Base-by-base conservation (phyloP, 2,329 filamentous ascomycete species). In the Aspergillus hiratsukae region DNA sequence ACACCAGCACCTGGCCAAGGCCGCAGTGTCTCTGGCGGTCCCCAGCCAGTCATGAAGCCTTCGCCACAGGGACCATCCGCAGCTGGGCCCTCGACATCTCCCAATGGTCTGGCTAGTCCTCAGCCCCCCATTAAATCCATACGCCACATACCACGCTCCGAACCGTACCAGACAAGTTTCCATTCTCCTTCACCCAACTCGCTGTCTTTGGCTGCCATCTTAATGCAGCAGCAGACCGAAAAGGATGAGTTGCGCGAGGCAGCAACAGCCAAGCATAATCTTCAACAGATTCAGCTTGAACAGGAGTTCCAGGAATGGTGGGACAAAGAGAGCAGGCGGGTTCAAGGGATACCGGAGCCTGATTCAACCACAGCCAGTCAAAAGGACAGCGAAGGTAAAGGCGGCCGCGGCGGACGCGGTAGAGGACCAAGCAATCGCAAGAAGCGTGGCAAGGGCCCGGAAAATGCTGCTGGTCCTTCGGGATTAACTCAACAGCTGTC, bases 271-370 rank as follows among this genome's bases (percentile, higher is more conserved):
- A 97, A 96, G 75, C 84, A 93, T 55, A 94, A 90, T 61, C 77
- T 99, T 29, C 87, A 95, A 68, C 94, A 97, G 61, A 99, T 99
- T 57, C 94, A 99, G 71, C 86, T 94, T 62, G 94, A 99, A 74
- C 94, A 99, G 69, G 91, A 91, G 52, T 99, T 99, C 70, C 90
- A 97, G 70, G 87, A 95, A 70, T 75, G 73, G 73, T 74, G 71
- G 71, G 71, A 75, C 25, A 67, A 74, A 55, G 71, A 73, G 52
- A 73, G 72, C 53, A 71, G 69, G 56, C 67, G 73, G 29, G 63
- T 74, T 7, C 72, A 73, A 59, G 67, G 69, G 2, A 58, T 73
- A 19, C 55, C 67, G 5, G 68, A 72, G 5, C 64, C 63, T 0
- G 63, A 64, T 10, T 54, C 55, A 4, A 45, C 61, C 0, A 52